A percentile compares a stretch with the other conserved stretches of the same genome.
Evolutionary conservation across 805 yeast species (phyloP).

Genomic region (Candida ponderosae): DNA sequence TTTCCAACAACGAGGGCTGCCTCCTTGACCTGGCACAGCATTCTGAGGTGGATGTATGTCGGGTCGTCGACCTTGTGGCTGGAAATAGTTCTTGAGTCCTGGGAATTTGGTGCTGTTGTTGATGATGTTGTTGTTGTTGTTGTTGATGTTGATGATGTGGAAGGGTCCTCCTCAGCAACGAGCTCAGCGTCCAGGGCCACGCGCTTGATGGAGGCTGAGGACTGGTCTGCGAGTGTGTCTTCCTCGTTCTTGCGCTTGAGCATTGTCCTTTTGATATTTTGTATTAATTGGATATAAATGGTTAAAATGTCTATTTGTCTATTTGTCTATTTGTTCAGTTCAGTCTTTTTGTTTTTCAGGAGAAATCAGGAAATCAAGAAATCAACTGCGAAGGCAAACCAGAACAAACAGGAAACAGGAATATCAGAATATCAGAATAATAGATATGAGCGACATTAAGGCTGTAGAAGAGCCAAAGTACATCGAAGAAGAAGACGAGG

Average conservation of each 20-base stretch:
- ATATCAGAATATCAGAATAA: not conserved
- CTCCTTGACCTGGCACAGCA: constrained; percentile 69
- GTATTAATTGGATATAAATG: too few relatives aligned
- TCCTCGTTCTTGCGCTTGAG: constrained; percentile 66
- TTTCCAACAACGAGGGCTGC: constrained; percentile 73
- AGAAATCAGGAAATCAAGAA: too few relatives aligned
- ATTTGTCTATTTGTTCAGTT: too few relatives aligned
- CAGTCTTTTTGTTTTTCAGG: too few relatives aligned
- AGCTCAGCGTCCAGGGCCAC: constrained; percentile 65
- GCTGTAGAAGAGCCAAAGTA: constrained; percentile 26
- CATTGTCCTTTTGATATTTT: constrained; percentile 1
- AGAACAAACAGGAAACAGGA: not conserved
- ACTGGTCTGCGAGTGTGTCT: constrained; percentile 24
- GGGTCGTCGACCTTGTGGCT: constrained; percentile 39
- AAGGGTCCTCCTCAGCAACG: constrained; percentile 22
- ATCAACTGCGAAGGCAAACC: too few relatives aligned
- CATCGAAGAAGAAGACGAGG: constrained; percentile 51
- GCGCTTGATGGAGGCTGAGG: constrained; percentile 51
- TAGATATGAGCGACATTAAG: too few relatives aligned
- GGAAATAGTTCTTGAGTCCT: constrained; percentile 4
- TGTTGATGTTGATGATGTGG: constrained; percentile 1
- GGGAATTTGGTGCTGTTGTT: constrained; percentile 6
- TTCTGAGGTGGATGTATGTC: constrained; percentile 58
- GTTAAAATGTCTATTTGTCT: too few relatives aligned
- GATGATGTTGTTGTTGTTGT: not conserved